Conservation (phyloP, 164 flowering plant species). For the Liquidambar formosana region DNA sequence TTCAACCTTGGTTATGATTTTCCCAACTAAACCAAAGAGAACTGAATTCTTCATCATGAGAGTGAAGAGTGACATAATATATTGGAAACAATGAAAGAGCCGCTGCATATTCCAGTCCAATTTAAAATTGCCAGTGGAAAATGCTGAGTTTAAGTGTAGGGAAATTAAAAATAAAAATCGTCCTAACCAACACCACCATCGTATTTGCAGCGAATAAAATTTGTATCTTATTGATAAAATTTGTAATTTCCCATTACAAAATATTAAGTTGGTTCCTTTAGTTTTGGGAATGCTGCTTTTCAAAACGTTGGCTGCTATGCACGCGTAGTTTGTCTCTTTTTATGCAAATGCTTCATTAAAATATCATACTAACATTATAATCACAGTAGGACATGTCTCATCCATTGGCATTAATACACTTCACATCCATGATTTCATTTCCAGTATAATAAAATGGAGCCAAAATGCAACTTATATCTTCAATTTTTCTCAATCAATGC, state of each 20-base stretch:
- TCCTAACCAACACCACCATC: background rate
- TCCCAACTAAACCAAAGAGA: background rate
- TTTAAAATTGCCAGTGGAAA: background rate
- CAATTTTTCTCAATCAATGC: background rate
- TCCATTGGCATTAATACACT: background rate
- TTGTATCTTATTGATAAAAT: background rate
- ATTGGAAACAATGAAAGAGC: background rate
- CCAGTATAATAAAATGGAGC: background rate
- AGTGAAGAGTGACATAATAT: background rate
- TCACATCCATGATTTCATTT: background rate
- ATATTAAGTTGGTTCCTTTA: background rate
- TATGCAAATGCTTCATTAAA: background rate
- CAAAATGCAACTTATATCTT: background rate
- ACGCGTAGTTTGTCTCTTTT: background rate
- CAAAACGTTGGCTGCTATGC: background rate
- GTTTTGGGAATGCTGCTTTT: background rate
- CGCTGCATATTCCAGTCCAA: background rate
- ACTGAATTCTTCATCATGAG: background rate
- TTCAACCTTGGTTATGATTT: background rate
- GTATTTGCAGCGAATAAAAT: background rate
- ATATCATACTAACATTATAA: background rate
- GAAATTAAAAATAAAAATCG: background rate
- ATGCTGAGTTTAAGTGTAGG: background rate
- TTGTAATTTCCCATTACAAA: background rate
- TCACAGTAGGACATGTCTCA: background rate